Percentiles rank a stretch among this genome's conserved stretches.
phyloP scores from a whole-genome alignment of 306 rosid species.

The Lupinus albus region DNA sequence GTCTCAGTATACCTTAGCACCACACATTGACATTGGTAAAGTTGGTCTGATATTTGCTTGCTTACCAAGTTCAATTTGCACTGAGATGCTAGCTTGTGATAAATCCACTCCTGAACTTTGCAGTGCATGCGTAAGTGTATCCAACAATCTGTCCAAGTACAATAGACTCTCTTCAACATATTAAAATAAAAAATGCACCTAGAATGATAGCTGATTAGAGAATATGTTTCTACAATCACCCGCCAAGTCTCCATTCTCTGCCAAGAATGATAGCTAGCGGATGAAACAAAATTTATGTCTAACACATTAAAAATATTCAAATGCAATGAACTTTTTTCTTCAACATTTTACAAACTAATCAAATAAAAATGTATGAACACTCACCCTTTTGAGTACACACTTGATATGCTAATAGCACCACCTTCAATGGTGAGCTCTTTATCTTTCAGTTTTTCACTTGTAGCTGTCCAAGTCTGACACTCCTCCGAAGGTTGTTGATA shows the following conservation, averaged over 20 bases:
- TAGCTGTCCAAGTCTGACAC: constrained; percentile 49
- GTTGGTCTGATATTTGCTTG: constrained; percentile 52
- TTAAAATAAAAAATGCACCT: constrained; percentile 19
- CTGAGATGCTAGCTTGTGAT: constrained; percentile 90
- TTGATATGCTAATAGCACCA: constrained; percentile 87
- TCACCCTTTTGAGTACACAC: constrained; percentile 90
- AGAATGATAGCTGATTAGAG: constrained; percentile 12
- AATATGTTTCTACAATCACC: constrained; percentile 15
- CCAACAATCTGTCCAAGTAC: constrained; percentile 69
- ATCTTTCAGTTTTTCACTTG: constrained; percentile 74
- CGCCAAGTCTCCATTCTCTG: constrained; percentile 8
- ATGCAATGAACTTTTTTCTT: constrained; percentile 1
- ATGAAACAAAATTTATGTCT: constrained; percentile 18
- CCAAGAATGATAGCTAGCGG: constrained; percentile 8
- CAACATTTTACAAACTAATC: not conserved
- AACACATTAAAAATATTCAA: constrained; percentile 8
- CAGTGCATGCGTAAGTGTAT: constrained; percentile 82
- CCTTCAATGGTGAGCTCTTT: constrained; percentile 80
- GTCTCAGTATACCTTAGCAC: constrained; percentile 56
- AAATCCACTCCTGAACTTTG: constrained; percentile 96
- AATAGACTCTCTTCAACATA: constrained; percentile 8
- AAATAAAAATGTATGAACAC: constrained; percentile 38
- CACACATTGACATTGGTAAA: constrained; percentile 51
- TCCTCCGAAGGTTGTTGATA: constrained; percentile 53
- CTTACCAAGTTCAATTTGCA: constrained; percentile 87